Percentiles rank a stretch among this genome's conserved stretches.
Evolutionary conservation across 2,329 filamentous ascomycete species (phyloP).

Genomic region (Scortechinia acanthostroma): DNA sequence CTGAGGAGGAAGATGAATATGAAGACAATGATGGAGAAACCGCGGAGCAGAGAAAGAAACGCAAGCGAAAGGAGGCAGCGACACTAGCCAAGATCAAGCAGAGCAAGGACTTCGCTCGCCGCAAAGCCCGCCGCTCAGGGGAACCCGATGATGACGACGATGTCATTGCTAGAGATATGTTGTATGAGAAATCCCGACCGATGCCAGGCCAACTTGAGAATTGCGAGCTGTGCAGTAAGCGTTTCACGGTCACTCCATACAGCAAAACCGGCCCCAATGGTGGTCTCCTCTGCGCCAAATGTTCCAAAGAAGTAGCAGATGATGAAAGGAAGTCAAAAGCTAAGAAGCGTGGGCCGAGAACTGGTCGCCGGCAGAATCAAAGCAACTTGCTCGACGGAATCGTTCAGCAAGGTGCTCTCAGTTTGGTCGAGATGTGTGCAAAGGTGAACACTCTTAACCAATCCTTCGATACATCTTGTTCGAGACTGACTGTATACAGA

Average conservation of each 20-base stretch:
- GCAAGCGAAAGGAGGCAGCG: slow-evolving; percentile 41
- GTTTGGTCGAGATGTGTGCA: slow-evolving; percentile 45
- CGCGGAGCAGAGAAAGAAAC: slow-evolving; percentile 28
- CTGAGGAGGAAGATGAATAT: slow-evolving; percentile 12
- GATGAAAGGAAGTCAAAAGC: slow-evolving; percentile 52
- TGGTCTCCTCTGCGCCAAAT: slow-evolving; percentile 76
- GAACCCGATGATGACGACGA: slow-evolving; percentile 27
- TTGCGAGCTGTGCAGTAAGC: slow-evolving; percentile 76
- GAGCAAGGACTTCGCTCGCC: slow-evolving; percentile 47
- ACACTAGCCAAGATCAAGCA: slow-evolving; percentile 56
- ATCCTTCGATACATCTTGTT: background rate
- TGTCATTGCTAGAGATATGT: slow-evolving; percentile 37
- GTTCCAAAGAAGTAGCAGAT: slow-evolving; percentile 62
- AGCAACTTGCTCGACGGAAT: slow-evolving; percentile 30
- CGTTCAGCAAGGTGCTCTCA: slow-evolving; percentile 27
- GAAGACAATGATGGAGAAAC: slow-evolving; percentile 10
- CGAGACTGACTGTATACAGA: slow-evolving; percentile 18
- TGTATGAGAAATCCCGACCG: slow-evolving; percentile 38
- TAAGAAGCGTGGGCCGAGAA: slow-evolving; percentile 36
- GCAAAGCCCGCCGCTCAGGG: slow-evolving; percentile 24
- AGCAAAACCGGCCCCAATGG: slow-evolving; percentile 76
- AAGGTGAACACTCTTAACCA: slow-evolving; percentile 27
- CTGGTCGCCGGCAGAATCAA: slow-evolving; percentile 34
- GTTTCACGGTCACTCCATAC: slow-evolving; percentile 89
- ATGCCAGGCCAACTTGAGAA: slow-evolving; percentile 83